These are phyloP conservation scores for Daldinia loculata DNA, from an alignment of 495 filamentous ascomycete genomes.

Conservation along the genomic window DNA sequence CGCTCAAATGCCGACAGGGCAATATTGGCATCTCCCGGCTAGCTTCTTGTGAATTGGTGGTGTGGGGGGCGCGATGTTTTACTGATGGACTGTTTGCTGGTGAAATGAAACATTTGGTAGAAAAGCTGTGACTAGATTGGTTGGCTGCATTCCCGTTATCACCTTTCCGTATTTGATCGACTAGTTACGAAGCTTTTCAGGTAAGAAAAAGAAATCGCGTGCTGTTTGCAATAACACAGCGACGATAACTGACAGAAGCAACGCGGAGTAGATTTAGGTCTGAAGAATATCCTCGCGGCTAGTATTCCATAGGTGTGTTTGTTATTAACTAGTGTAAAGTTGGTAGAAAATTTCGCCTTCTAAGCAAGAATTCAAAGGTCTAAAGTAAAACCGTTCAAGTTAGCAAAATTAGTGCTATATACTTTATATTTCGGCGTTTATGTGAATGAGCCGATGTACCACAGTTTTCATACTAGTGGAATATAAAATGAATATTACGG, in stretches of 20 bases:
- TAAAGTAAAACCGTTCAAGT: background rate
- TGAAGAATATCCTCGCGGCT: background rate
- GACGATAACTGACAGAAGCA: background rate
- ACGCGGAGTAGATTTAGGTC: background rate
- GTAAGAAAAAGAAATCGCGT: constrained; percentile 38
- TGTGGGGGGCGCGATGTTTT: constrained; percentile 33
- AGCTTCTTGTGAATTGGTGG: constrained; percentile 26
- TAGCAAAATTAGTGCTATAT: background rate
- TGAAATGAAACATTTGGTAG: constrained; percentile 38
- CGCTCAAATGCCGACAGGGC: constrained; percentile 41
- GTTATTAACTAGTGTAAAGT: background rate
- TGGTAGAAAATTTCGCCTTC: background rate
- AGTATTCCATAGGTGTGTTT: background rate
- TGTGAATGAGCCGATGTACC: constrained; percentile 1
- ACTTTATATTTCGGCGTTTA: background rate
- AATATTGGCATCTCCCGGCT: constrained; percentile 24
- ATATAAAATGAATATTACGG: constrained; percentile 33
- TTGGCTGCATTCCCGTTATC: constrained; percentile 31
- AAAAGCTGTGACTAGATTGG: constrained; percentile 27
- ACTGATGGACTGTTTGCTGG: constrained; percentile 33
- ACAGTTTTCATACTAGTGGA: constrained; percentile 17
- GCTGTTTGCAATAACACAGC: constrained; percentile 23
- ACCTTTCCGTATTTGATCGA: constrained; percentile 21
- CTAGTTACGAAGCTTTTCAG: constrained; percentile 21
- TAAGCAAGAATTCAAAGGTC: background rate